Evolutionary conservation across 108 stramenopile genomes (phyloP).

Genomic region (Poteriospumella lacustris): DNA sequence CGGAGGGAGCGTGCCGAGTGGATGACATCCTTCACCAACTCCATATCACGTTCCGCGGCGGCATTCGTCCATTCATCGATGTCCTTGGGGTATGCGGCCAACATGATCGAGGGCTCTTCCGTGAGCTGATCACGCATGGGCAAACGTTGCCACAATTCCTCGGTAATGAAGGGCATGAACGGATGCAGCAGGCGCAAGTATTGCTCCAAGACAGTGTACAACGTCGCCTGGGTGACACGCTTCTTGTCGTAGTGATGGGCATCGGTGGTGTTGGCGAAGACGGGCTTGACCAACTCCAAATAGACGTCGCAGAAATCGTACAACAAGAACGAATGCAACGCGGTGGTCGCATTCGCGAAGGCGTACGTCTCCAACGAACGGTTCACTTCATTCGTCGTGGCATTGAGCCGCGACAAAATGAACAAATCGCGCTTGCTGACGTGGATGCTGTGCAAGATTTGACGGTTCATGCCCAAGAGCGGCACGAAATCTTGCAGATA

Average conservation of each 20-base stretch:
- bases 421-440: constrained; percentile 75
- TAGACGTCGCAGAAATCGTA: constrained; percentile 93
- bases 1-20: constrained; percentile 73
- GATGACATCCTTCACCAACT: constrained; percentile 67
- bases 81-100: constrained; percentile 75
- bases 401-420: constrained; percentile 86
- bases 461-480: not conserved
- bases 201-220: constrained; percentile 81
- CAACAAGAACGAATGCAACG: constrained; percentile 80
- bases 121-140: constrained; percentile 59
- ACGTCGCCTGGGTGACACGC: constrained; percentile 66
- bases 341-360: constrained; percentile 81
- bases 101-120: constrained; percentile 84
- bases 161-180: constrained; percentile 98
- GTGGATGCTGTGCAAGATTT: not conserved
- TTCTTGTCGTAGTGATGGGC: not conserved
- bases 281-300: constrained; percentile 95
- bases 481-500: constrained; percentile 47
- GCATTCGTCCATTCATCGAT: constrained; percentile 55
- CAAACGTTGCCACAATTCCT: constrained; percentile 99
- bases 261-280: constrained; percentile 58
- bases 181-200: constrained; percentile 90
- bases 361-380: constrained; percentile 60
- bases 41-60: constrained; percentile 67
- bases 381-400: constrained; percentile 64